Evolutionary conservation across 495 filamentous ascomycete species (phyloP), one percentile per base, ranked within the genome.

Genomic region (Lentithecium fluviatile): DNA sequence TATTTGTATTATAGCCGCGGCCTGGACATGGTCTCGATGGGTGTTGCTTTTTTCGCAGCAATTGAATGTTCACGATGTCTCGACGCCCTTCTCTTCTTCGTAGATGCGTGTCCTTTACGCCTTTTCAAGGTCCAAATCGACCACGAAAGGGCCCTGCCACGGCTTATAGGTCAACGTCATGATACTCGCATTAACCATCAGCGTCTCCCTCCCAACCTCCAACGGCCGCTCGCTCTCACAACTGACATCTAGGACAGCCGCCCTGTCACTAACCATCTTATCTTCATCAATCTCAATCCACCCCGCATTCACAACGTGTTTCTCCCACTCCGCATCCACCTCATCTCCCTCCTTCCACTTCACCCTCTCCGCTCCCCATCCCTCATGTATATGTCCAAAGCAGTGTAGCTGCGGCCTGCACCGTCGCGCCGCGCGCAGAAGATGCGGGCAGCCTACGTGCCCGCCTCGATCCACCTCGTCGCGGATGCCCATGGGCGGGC

Each of bases 351-450:
- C 52, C 43, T 48, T 66, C 66, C 88, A 91, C 2, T 70, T 69
- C 0, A 85, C 77, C 26, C 83, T 65, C 54, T 79, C 77, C 3
- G 81, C 86, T n/a, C 88, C 88, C 80, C 85, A 89, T 0, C 77
- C 85, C 68, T 91, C 87, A 63, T 89, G 87, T 26, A 90, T 88
- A 69, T 90, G 87, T 4, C 87, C 86, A 59, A 89, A 90, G 66
- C 84, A 88, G 69, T 89, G 85, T 61, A 90, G 64, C 6, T 69
- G 72, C 1, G 86, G 87, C 45, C 76, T 67, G 3, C 79, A 73
- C 12, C 74, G 75, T 3, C 78, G 78, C 17, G 86, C 67, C 11
- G 83, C 83, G 0, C 69, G 71, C 25, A 89, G 84, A 13, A 90
- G 74, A 42, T 79, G 62, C 13, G 73, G 69, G 58, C 83, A 88